A percentile compares a stretch with the other conserved stretches of the same genome.
These are phyloP conservation scores for Candida peoriensis DNA, from an alignment of 805 yeast genomes.

Conservation along the genomic window DNA sequence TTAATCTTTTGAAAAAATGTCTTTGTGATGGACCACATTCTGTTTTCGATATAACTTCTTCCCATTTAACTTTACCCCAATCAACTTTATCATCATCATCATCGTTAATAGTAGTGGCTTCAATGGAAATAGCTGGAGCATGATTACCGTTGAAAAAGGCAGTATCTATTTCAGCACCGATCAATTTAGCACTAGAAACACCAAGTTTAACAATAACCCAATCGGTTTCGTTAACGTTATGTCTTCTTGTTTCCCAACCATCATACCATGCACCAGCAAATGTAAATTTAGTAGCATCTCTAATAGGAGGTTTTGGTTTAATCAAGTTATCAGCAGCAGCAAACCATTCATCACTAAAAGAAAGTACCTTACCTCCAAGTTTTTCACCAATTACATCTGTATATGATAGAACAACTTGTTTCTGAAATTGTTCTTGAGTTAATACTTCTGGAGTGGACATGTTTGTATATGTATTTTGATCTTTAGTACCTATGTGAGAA, in stretches of 20 bases:
- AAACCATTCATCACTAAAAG: slow-evolving; percentile 88
- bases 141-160: slow-evolving; percentile 94
- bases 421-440: slow-evolving; percentile 20
- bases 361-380: slow-evolving; percentile 70
- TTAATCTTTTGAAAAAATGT: slow-evolving; percentile 69
- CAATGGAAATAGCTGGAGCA: slow-evolving; percentile 86
- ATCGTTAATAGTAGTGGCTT: slow-evolving; percentile 45
- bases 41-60: slow-evolving; percentile 53
- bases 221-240: slow-evolving; percentile 77
- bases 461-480: background rate
- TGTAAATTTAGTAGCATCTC: slow-evolving; percentile 75
- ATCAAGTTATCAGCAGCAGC: slow-evolving; percentile 87
- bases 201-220: slow-evolving; percentile 85
- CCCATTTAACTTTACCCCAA: slow-evolving; percentile 46
- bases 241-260: slow-evolving; percentile 98
- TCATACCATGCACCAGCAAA: slow-evolving; percentile 96
- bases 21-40: slow-evolving; percentile 90
- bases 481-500: no score
- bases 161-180: slow-evolving; percentile 89
- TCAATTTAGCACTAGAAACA: slow-evolving; percentile 69
- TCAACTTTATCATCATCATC: slow-evolving; percentile 19
- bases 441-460: background rate
- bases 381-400: slow-evolving; percentile 78
- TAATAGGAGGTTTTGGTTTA: slow-evolving; percentile 72
- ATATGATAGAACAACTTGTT: slow-evolving; percentile 20